Evolutionary conservation across 306 rosid species (phyloP).

Genomic region (Lathyrus oleraceus): DNA sequence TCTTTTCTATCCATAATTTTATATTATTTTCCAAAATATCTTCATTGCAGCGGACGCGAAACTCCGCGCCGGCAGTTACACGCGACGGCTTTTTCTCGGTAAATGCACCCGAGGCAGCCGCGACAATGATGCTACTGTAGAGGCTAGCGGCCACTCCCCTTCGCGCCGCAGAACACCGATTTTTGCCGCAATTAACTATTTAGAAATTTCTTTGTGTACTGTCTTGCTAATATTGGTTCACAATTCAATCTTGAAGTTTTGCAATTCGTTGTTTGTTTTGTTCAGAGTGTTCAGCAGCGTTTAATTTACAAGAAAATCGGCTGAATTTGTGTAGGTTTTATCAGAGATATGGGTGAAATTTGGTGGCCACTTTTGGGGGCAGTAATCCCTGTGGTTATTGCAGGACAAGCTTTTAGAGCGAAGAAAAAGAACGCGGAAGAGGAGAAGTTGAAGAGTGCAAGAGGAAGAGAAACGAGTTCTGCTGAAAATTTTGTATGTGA

Average conservation of each 20-base stretch:
- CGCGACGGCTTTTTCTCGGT: too few relatives aligned
- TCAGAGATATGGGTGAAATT: constrained; percentile 70
- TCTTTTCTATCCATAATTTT: too few relatives aligned
- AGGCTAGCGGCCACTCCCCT: too few relatives aligned
- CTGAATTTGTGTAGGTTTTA: constrained; percentile 26
- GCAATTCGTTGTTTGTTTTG: constrained; percentile 11
- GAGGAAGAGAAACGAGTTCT: constrained; percentile 85
- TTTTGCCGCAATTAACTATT: too few relatives aligned
- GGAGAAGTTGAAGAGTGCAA: constrained; percentile 63
- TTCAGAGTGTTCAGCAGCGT: constrained; percentile 34
- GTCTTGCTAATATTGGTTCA: too few relatives aligned
- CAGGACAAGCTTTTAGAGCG: constrained; percentile 75
- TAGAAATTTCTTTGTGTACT: too few relatives aligned
- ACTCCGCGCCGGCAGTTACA: too few relatives aligned
- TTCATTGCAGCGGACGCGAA: too few relatives aligned
- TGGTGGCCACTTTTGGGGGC: constrained; percentile 95
- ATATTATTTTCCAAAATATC: too few relatives aligned
- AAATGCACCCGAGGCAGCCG: too few relatives aligned
- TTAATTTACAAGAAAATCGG: constrained; percentile 34
- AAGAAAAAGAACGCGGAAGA: constrained; percentile 73
- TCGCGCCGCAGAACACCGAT: too few relatives aligned
- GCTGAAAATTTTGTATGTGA: constrained; percentile 88
- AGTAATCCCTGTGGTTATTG: constrained; percentile 75
- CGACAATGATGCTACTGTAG: too few relatives aligned
- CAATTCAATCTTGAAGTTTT: neutral